Evolutionary conservation across 1,284 basidiomycete genomes (phyloP), one percentile per base, ranked within the genome.

Genomic region (Leccinum cinnamomeum): DNA sequence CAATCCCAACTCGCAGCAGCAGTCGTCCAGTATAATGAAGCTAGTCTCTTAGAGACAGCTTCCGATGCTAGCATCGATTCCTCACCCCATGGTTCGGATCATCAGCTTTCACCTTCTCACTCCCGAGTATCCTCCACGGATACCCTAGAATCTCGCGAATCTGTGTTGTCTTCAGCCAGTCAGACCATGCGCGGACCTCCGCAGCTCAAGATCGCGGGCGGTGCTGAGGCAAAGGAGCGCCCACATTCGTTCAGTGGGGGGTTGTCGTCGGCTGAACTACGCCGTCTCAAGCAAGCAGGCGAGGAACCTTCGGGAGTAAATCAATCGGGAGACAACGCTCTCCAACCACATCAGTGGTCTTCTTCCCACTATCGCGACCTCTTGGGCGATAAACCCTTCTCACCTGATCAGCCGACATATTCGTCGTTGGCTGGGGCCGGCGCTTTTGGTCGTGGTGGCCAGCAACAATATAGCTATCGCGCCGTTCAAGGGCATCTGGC

Each of bases 71-170:
- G 89, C 72, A 77, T 85, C 56, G 86, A 85, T 67, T 90, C 90
- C 51, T 89, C 89, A 44, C 87, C 89, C n/a, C 84, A 84, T 64
- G 76, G 81, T 55, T 82, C 84, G 62, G 87, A 89, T 68, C 84
- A 87, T 73, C 81, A 81, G 62, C 82, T 86, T 68, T 81, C 76
- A 60, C 79, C 84, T 46, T 85, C 87, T 64, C 90, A 91, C 74
- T 91, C 89, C 64, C 85, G 89, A 61, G 90, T 86, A 57, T 90
- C 89, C 23, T 91, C 90, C 11, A 86, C 87, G 62, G 90, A 91
- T 75, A 88, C 86, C 18, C 82, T 85, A 18, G 78, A 79, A 53
- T 88, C 84, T 59, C 84, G 84, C 63, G 83, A 83, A 63, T 88
- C 88, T 54, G 78, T 74, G 33, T 70, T 77, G 53, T 82, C 82